phyloP scores from a whole-genome alignment of 1,139 yeast genomes.

The Debaryomyces nepalensis region DNA sequence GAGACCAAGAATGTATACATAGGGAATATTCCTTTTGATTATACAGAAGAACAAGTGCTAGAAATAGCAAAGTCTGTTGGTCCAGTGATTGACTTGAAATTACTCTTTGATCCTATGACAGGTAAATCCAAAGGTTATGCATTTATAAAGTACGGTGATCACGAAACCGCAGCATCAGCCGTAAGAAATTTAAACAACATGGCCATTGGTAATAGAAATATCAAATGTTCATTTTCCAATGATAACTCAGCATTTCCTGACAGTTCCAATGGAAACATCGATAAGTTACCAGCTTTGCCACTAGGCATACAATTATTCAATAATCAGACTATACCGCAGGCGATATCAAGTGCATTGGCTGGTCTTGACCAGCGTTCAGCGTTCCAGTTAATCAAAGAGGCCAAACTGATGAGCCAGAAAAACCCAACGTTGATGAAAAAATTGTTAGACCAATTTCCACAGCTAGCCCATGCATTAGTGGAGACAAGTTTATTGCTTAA shows the following conservation, averaged over 20 bases:
- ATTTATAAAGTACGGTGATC: constrained; percentile 74
- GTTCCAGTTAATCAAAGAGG: constrained; percentile 59
- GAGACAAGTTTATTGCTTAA: constrained; percentile 72
- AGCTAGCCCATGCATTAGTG: constrained; percentile 78
- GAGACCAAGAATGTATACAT: constrained; percentile 35
- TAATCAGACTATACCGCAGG: constrained; percentile 61
- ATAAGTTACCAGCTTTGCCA: constrained; percentile 50
- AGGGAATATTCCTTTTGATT: constrained; percentile 46
- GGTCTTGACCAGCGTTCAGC: constrained; percentile 63
- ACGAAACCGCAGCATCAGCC: constrained; percentile 88
- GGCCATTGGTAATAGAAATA: constrained; percentile 69
- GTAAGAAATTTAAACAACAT: constrained; percentile 86
- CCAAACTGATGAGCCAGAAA: constrained; percentile 64
- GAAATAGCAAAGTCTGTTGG: constrained; percentile 84
- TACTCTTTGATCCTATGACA: constrained; percentile 84
- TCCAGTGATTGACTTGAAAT: constrained; percentile 76
- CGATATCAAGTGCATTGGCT: constrained; percentile 61
- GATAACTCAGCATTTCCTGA: constrained; percentile 35
- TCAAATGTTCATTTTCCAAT: constrained; percentile 74
- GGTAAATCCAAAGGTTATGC: constrained; percentile 95
- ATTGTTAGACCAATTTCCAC: constrained; percentile 73
- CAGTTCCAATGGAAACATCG: constrained; percentile 17
- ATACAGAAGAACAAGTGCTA: constrained; percentile 87
- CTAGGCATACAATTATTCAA: constrained; percentile 56
- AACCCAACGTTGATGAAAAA: constrained; percentile 68